Evolutionary conservation across 495 filamentous ascomycete genomes (phyloP), one percentile per base, ranked within the genome.

Genomic region (Oleoguttula mirabilis): DNA sequence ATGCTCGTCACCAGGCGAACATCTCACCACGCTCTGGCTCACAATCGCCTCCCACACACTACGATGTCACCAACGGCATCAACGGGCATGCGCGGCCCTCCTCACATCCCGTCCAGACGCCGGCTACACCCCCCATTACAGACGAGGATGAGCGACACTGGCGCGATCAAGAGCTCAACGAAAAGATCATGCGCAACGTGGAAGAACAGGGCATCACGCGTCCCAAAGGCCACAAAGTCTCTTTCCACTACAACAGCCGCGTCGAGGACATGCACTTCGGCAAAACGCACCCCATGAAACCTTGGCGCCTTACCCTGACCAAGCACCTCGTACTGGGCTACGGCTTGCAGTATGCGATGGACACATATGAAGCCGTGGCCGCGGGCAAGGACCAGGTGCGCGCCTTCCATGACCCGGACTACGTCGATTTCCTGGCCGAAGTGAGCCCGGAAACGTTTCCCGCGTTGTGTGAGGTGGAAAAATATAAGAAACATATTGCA

Each of bases 261-360:
- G 90, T 95, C 60, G 90, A 98, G 65, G 77, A 79, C 56, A 87
- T 94, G 59, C 90, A 98, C 60, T 98, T 98, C 55, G 90, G 90
- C 45, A 79, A 79, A 56, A 80, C 80, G 14, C 90, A 98, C 64
- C 90, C 90, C 12, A 98, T 98, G 90, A 98, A 98, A 56, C 90
- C 90, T 44, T 96, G 88, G 88, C 82, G 90, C 12, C 70, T 98
- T 45, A 94, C 85, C 10, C 74, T 98, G 31, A 90, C 90, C 44
- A 98, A 98, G 59, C 80, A 88, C 57, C 72, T 98, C 27, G 83
- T 98, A 33, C 75, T 90, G 51, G 75, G 83, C 2, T 96, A 96
- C 61, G 92, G 90, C 45, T 84, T 98, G 74, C 83, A 93, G 55
- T 77, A 84, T 46, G 85, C 85, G 39, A 95, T 98, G 90, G 88